Base-by-base conservation (phyloP, 202 grass and related monocot species). In the Carex arenaria region DNA sequence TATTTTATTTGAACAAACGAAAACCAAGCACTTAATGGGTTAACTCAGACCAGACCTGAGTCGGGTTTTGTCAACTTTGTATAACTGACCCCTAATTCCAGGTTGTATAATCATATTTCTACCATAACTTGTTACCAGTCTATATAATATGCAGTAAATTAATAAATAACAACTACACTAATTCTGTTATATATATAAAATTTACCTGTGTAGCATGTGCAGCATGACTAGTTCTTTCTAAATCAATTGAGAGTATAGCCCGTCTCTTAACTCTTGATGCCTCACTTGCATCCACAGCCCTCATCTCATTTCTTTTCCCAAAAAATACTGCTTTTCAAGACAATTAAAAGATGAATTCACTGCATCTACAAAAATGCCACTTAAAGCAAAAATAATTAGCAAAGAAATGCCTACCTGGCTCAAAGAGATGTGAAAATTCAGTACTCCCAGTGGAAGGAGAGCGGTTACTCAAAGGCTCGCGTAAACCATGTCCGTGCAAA, bases 231-330 rank as follows among this genome's bases (percentile, higher is more conserved):
- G 66, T 42, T 5, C 7, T 43, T n/a, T 69, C 36, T 10, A 43
- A 69, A 42, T 22, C 67, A 43, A 38, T 42, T 42, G 32, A 15
- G 6, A 70, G 5, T 20, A 70, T 55, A 84, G 38, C 53, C 38
- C 9, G 38, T 30, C 54, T 77, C 82, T 77, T 84, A 49, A 7
- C 67, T 70, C 38, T 70, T 22, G 68, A 60, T 63, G 68, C 69
- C 26, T 30, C 82, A 75, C 10, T 52, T 19, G 56, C 18, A 20
- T 63, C 43, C 38, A 26, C 6, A 4, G 40, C 18, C 75, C 72
- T 45, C 1, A 10, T 32, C 17, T 43, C 38, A 40, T 64, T 62
- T 38, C 36, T 84, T 64, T 75, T 64, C 14, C 42, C 53, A 65
- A 77, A 10, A 17, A 36, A 17, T 19, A 67, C 38, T 84, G 82